Percentiles rank a stretch among this genome's conserved stretches.
phyloP scores from a whole-genome alignment of 2,329 filamentous ascomycete species.

The Aspergillus sp. region DNA sequence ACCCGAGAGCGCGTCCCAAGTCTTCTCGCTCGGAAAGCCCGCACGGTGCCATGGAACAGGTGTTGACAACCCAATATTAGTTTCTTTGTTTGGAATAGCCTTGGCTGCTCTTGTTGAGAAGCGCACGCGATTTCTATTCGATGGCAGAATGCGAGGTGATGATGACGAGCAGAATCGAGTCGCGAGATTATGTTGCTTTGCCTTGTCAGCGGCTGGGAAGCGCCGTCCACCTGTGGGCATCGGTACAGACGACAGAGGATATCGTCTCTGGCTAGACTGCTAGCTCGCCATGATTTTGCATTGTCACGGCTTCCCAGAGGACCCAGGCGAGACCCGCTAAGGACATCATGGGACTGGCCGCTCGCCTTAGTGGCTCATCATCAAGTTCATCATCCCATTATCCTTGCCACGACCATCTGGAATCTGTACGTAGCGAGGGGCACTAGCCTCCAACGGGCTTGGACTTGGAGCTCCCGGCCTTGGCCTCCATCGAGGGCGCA shows the following conservation, averaged over 20 bases:
- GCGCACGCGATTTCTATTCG: not conserved
- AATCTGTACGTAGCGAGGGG: not conserved
- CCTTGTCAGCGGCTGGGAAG: constrained; percentile 8
- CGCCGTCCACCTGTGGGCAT: constrained; percentile 5
- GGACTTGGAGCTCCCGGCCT: not conserved
- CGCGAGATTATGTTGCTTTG: not conserved
- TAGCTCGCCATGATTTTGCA: not conserved
- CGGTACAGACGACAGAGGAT: not conserved
- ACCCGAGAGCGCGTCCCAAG: constrained; percentile 26
- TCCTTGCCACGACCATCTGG: not conserved
- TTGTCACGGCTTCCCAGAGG: constrained; percentile 1
- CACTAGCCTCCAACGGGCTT: constrained; percentile 10
- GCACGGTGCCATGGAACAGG: constrained; percentile 25
- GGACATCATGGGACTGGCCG: constrained; percentile 23
- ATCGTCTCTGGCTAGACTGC: not conserved
- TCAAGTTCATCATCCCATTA: not conserved
- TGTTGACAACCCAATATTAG: constrained; percentile 3
- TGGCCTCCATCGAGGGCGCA: not conserved
- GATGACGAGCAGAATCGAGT: not conserved
- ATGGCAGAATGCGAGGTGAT: not conserved
- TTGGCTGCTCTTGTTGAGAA: too few relatives aligned
- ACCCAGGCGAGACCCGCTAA: too few relatives aligned
- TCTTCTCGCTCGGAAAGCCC: constrained; percentile 25
- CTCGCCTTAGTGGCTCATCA: constrained; percentile 13
- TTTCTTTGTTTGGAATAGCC: not conserved